A percentile compares a stretch with the other conserved stretches of the same genome.
phyloP scores from a whole-genome alignment of 345 rosid species.

The Draba incana region DNA sequence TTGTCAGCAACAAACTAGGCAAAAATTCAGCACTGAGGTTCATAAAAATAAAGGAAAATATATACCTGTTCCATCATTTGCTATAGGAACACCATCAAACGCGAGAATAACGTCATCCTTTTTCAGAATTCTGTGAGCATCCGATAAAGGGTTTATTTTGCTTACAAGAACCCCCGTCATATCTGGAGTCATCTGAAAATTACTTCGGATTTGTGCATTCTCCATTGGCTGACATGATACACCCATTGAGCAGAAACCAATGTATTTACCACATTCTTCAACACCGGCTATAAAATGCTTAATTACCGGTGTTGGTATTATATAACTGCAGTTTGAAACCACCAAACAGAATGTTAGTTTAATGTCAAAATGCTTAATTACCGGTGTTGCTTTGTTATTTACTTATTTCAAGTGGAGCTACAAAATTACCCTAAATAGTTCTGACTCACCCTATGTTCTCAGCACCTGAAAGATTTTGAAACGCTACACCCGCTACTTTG shows the following conservation, averaged over 20 bases:
- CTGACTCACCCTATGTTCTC: conserved; percentile 88
- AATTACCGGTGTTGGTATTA: conserved; percentile 84
- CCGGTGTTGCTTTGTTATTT: neutral
- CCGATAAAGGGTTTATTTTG: conserved; percentile 81
- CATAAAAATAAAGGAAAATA: neutral
- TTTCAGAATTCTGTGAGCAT: conserved; percentile 57
- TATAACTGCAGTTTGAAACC: conserved; percentile 59
- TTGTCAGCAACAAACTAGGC: neutral
- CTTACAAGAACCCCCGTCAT: conserved; percentile 83
- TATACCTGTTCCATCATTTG: conserved; percentile 89
- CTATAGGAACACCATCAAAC: conserved; percentile 80
- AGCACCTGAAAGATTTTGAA: conserved; percentile 90
- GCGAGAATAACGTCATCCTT: conserved; percentile 80
- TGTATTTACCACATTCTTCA: conserved; percentile 69
- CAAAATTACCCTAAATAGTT: neutral
- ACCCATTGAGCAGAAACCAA: conserved; percentile 85
- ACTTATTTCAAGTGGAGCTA: neutral
- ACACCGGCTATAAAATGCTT: conserved; percentile 76
- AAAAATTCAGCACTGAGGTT: neutral
- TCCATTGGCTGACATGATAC: conserved; percentile 84
- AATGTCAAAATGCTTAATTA: neutral
- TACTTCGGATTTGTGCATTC: conserved; percentile 72
- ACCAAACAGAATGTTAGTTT: neutral
- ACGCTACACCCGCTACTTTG: conserved; percentile 89
- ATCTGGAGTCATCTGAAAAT: conserved; percentile 62